Evolutionary conservation across 1,284 basidiomycete genomes (phyloP).

Genomic region (Ustilago trichophora): DNA sequence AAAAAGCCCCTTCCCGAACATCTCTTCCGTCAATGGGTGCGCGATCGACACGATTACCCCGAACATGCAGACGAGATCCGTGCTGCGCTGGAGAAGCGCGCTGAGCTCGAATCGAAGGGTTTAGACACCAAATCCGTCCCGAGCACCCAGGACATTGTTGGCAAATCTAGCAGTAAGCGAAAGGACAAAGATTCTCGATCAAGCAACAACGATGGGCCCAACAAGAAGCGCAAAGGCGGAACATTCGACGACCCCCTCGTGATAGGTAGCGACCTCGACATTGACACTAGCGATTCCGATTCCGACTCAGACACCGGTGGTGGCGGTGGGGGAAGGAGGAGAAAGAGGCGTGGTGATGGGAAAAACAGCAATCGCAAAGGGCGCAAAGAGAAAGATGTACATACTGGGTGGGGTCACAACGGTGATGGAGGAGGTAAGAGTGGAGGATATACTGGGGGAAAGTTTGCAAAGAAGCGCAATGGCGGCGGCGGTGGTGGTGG

Average conservation of each 20-base stretch:
- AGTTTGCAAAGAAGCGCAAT: not conserved
- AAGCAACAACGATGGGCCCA: conserved; percentile 1
- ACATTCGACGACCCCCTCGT: conserved; percentile 8
- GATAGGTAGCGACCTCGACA: conserved; percentile 6
- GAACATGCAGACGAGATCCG: conserved; percentile 24
- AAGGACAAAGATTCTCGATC: not conserved
- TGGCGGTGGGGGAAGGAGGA: not conserved
- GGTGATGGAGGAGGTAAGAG: too few species aligned
- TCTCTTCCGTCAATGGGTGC: conserved; percentile 21
- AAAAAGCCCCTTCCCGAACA: conserved; percentile 28
- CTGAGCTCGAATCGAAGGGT: conserved; percentile 13
- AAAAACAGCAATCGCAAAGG: conserved; percentile 12
- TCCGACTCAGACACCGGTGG: conserved; percentile 1
- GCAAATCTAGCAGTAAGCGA: not conserved
- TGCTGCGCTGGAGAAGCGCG: conserved; percentile 10
- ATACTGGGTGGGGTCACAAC: conserved; percentile 23
- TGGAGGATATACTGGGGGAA: too few species aligned
- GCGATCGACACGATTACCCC: conserved; percentile 15
- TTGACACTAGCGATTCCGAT: not conserved
- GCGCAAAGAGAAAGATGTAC: not conserved
- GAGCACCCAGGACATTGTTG: conserved; percentile 12
- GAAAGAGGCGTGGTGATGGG: conserved; percentile 16
- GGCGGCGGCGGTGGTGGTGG: conserved; percentile 1
- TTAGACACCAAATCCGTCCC: not conserved
- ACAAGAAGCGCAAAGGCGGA: conserved; percentile 9